These are phyloP conservation scores for Colletotrichum sp. DNA, from an alignment of 2,329 filamentous ascomycete genomes.

Conservation along the genomic window DNA sequence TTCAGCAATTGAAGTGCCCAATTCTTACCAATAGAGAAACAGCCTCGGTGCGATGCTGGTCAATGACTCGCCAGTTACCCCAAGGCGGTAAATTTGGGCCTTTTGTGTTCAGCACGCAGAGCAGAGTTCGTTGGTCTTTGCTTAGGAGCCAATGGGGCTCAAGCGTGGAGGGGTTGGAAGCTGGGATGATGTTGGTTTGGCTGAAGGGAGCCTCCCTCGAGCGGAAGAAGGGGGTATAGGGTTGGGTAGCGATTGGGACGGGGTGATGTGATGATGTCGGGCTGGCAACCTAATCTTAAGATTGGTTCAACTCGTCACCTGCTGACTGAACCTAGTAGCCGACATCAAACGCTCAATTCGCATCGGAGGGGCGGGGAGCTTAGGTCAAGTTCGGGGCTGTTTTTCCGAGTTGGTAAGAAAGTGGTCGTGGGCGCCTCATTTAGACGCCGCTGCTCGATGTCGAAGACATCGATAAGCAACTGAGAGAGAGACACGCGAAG, in stretches of 20 bases:
- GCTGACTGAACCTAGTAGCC: not conserved
- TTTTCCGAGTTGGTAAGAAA: not conserved
- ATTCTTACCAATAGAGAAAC: not conserved
- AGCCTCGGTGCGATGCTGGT: not conserved
- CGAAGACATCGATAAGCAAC: no score
- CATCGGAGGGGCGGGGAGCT: no score
- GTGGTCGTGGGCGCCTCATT: rapidly evolving
- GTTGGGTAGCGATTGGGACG: not conserved
- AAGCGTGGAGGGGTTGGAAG: not conserved
- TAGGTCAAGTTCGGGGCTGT: no score
- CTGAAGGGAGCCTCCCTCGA: no score
- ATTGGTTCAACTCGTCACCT: not conserved
- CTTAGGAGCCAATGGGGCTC: not conserved
- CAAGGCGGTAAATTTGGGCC: no score
- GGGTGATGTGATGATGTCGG: not conserved
- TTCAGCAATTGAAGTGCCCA: not conserved
- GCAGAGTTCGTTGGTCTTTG: not conserved
- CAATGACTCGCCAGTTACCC: not conserved
- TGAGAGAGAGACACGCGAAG: no score
- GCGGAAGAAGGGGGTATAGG: no score
- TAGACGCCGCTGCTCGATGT: no score
- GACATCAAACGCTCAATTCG: not conserved
- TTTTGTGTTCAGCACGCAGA: not conserved
- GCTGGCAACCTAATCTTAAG: not conserved
- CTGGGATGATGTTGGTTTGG: not conserved